phyloP scores from a whole-genome alignment of 768 basidiomycete genomes.

The Serendipita sp. region DNA sequence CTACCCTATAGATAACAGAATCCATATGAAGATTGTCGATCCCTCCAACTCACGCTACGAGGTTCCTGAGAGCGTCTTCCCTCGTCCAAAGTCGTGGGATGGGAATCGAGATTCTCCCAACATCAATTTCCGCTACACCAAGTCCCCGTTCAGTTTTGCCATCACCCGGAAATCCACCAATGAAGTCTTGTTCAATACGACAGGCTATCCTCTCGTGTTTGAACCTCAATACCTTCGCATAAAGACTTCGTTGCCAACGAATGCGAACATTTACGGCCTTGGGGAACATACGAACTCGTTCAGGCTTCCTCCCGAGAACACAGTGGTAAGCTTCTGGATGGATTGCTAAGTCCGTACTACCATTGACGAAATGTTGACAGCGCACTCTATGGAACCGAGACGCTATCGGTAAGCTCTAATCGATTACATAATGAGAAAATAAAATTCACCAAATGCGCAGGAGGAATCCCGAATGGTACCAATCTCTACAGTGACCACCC shows the following conservation, averaged over 20 bases:
- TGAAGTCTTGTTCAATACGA: slow-evolving; percentile 18
- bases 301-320: background rate
- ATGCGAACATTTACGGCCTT: slow-evolving; percentile 62
- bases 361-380: background rate
- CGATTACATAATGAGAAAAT: background rate
- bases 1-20: slow-evolving; percentile 29
- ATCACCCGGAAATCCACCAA: slow-evolving; percentile 15
- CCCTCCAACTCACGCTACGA: slow-evolving; percentile 45
- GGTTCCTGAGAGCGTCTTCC: slow-evolving; percentile 36
- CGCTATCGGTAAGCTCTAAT: background rate
- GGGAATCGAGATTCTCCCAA: background rate
- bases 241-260: slow-evolving; percentile 32
- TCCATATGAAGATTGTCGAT: slow-evolving; percentile 50
- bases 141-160: slow-evolving; percentile 19
- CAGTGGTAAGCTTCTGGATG: background rate
- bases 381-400: slow-evolving; percentile 7
- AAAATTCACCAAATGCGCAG: background rate
- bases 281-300: slow-evolving; percentile 31
- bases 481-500: slow-evolving; percentile 51
- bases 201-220: slow-evolving; percentile 52
- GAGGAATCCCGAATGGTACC: background rate
- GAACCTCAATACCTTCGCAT: slow-evolving; percentile 70
- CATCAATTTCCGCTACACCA: slow-evolving; percentile 16
- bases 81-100: slow-evolving; percentile 5
- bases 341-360: background rate